Conservation (phyloP, 78 protist species). For the Dictyostelium discoideum region DNA sequence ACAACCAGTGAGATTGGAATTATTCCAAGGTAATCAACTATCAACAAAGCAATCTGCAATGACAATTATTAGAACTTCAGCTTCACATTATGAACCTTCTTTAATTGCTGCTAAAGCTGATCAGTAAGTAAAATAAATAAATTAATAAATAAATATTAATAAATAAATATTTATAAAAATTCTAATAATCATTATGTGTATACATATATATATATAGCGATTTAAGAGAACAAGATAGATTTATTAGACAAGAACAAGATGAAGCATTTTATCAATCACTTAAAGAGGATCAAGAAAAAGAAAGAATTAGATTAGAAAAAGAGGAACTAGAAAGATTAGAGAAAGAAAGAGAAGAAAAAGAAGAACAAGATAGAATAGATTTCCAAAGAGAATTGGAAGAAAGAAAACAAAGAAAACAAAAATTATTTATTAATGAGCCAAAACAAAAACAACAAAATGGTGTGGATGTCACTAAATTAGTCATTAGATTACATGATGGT, state of each 20-base stretch:
- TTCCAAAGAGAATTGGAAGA: background rate
- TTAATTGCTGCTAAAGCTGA: conserved; percentile 36
- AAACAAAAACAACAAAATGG: background rate
- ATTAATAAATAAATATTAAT: background rate
- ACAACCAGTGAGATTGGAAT: background rate
- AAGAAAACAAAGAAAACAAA: conserved; percentile 6
- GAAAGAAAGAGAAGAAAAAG: conserved; percentile 18
- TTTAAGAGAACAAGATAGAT: conserved; percentile 55
- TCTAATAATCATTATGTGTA: background rate
- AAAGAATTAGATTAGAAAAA: conserved; percentile 32
- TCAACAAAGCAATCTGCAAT: background rate
- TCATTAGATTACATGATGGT: conserved; percentile 52
- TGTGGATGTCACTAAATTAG: conserved; percentile 9
- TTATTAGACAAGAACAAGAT: conserved; percentile 69
- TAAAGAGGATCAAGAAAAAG: conserved; percentile 57
- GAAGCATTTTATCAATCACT: conserved; percentile 48
- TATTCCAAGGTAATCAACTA: conserved; percentile 11
- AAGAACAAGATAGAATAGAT: conserved; percentile 25
- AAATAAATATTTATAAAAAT: background rate
- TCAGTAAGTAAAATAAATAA: conserved; percentile 9
- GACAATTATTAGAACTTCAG: background rate
- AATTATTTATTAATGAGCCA: conserved; percentile 14
- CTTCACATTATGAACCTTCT: conserved; percentile 37
- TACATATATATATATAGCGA: conserved; percentile 24
- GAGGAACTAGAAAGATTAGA: conserved; percentile 15